Base-by-base conservation (phyloP, 495 filamentous ascomycete species). In the Tuber melanosporum region DNA sequence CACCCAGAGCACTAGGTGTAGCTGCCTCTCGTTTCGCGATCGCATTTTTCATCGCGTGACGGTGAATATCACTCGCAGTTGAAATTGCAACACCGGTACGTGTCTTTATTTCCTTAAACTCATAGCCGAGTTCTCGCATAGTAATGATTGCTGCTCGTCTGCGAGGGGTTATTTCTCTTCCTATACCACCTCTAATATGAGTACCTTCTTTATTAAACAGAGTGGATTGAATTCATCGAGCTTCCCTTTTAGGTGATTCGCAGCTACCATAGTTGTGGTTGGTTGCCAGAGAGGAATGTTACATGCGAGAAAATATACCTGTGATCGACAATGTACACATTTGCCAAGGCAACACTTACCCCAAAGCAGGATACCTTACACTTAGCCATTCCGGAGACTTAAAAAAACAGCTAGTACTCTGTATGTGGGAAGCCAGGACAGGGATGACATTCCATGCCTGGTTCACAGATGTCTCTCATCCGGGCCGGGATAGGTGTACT, bases 11-110 rank as follows among this genome's bases (percentile, higher is more conserved):
- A 17, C 2, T 15, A 46, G 12, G 15, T 46, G 1, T 0, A 46
- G 44, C 2, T 12, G 26, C 20, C 71, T 47, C 43, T 15, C 17
- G 5, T 26, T 73, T 32, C 5, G 43, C 20, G 2, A 49, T 47
- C 20, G n/a, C 19, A 73, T 73, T 73, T 73, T 47, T 57, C 32
- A 73, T 42, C 4, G 26, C 14, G 36, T 57, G 26, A 12, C 6
- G 6, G 26, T 73, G 62, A 20, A 73, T 57, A 39, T 62, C 46
- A 42, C 62, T 73, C 42, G 72, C 72, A 19, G 72, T 73, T 36
- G 46, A 73, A 20, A 39, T 36, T 73, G 72, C 72, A 57, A 41
- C 46, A 57, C 46, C 46, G 0, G 47, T 7, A 22, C 2, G 20
- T 1, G 2, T 20, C 9, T 22, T 26, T 44, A 75, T 75, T 42